Base-by-base conservation (phyloP, 2,329 filamentous ascomycete species). In the Fusarium miscanthi region DNA sequence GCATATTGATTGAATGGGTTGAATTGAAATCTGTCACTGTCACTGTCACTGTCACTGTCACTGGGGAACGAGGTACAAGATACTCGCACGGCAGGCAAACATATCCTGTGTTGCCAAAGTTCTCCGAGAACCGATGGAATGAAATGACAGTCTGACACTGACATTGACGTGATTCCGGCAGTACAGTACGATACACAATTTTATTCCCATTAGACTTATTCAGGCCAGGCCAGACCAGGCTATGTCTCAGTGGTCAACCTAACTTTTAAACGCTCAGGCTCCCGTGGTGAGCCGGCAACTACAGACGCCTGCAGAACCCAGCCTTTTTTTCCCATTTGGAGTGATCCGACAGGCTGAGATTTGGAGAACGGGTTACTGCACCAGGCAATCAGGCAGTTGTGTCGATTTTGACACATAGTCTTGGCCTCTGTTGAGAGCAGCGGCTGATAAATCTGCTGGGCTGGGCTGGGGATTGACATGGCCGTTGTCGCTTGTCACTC, bases 391-490 rank as follows among this genome's bases (percentile, higher is more conserved):
- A 53, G 54, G 52, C 46, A 68, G 58, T 69, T 69, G 40, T 38
- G 25, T 31, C 43, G 41, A 38, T 57, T 69, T 73, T 71, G 52
- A 60, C 70, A 59, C 66, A 38, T 66, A 63, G 42, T 49, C 30
- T 23, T 52, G 58, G 53, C 38, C 51, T 69, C 40, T 40, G 67
- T 56, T 61, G 52, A 59, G 48, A 49, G 52, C 27, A 9, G 52
- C 33, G 69, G 76, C 74, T 77, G 72, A 78, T 79, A 78, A 80
- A 80, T 78, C 77, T 76, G 61, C 57, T 59, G 63, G 57, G 59
- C 59, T 62, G 59, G 59, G 59, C 33, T 38, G 43, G 61, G 61
- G 61, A 33, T 48, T 64, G 40, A 45, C 54, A 52, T 52, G 53
- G 52, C 64, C 68, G 54, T 73, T 58, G 62, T 67, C 72, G 58